Base-by-base conservation (phyloP, 495 filamentous ascomycete species). In the Hypomontagnella submonticulosa region DNA sequence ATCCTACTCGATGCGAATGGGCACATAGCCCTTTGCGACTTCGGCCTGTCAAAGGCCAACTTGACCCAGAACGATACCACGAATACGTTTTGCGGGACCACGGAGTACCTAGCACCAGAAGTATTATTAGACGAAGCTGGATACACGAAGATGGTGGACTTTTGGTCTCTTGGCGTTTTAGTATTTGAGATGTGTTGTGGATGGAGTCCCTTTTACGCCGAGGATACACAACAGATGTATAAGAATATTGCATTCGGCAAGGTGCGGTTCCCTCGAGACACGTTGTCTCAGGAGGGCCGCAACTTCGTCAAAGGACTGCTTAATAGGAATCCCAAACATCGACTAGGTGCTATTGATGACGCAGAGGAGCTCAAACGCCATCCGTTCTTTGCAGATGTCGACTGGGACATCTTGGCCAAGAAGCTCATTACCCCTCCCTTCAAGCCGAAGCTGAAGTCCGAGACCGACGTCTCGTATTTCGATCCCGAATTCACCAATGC, bases 111-210 rank as follows among this genome's bases (percentile, higher is more conserved):
- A 12, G 95, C 95, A 1, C 95, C 95, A 0, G 95, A 99, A 71
- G 95, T 99, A 1, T 83, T 99, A 38, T 81, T 98, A 12, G 95
- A 99, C 71, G 95, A 98, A 73, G 88, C 91, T 66, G 95, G 95
- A n/a, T 99, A 99, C 72, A 97, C 95, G 11, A 99, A 97, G 78
- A 98, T 99, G 96, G 95, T 99, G 3, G 95, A 99, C 76, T 99
- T 99, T 77, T 99, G 96, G 95, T 98, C 95, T 4, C 83, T 99
- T 38, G 95, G 95, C 44, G 95, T 99, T 11, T 85, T 99, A 18
- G 95, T 99, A 8, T 99, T 99, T 74, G 95, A 99, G 77, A 99
- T 99, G 95, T 97, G 94, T 77, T 99, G 95, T 71, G 95, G 95
- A 2, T 99, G 95, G 95, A 96, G 92, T 69, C 95, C 95, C 0